phyloP scores from a whole-genome alignment of 23 red algal species.

The Gracilaria gracilis region DNA sequence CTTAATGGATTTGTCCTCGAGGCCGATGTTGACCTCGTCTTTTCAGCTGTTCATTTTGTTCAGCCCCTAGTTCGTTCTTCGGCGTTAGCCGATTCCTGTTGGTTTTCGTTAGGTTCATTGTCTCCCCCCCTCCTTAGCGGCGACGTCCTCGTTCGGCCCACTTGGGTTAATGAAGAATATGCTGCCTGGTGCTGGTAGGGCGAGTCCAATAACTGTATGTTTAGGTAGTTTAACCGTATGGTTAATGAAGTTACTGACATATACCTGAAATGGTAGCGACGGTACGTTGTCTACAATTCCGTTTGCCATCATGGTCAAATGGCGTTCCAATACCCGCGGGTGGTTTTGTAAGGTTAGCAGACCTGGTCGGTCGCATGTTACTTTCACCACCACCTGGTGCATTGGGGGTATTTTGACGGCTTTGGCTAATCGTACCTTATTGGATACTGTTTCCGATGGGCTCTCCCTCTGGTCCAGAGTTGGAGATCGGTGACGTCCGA shows the following conservation, averaged over 20 bases:
- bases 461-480: not conserved
- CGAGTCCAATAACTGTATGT: not conserved
- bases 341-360: not conserved
- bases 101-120: too few species aligned
- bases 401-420: not conserved
- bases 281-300: not conserved
- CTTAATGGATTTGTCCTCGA: too few species aligned
- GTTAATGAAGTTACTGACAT: not conserved
- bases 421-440: not conserved
- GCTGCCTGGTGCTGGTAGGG: not conserved
- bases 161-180: not conserved
- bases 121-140: not conserved
- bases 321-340: not conserved
- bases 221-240: not conserved
- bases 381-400: not conserved
- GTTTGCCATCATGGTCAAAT: not conserved
- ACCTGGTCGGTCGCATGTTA: not conserved
- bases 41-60: too few species aligned
- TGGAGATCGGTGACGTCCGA: too few species aligned
- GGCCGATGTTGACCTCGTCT: too few species aligned
- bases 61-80: too few species aligned
- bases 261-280: not conserved
- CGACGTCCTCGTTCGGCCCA: not conserved
- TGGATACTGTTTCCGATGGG: not conserved
- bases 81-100: too few species aligned